Base-by-base conservation (phyloP, 2,329 filamentous ascomycete species). In the Fusarium albosuccineum region DNA sequence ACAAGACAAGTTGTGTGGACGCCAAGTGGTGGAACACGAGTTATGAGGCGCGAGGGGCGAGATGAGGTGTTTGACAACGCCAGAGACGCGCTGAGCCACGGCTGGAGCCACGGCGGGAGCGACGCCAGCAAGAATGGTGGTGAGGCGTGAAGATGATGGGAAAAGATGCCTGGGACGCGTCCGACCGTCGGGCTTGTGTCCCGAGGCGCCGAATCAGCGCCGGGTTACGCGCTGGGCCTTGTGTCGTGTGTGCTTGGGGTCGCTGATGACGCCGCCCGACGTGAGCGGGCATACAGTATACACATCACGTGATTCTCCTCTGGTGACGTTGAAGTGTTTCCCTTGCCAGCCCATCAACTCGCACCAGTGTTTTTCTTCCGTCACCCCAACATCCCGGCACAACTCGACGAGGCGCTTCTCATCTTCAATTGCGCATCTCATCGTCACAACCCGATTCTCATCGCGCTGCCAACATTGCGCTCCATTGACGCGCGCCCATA, bases 241-340 rank as follows among this genome's bases (percentile, higher is more conserved):
- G 36, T 64, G 66, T 66, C 50, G 46, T 58, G 66, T 65, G 64
- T 64, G 64, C 62, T 64, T 62, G 56, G 61, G 58, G 59, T 58
- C 48, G 67, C 59, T 60, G 67, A 70, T 73, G 71, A 73, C 70
- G 71, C 71, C 64, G 68, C 62, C 60, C 57, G 57, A 55, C 46
- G 57, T 54, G 57, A 62, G 60, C 63, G 55, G 62, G 40, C 59
- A 63, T 63, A 22, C 22, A 22, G 22, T 4, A 66, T 67, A 60
- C n/a, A 2, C 50, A 52, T 79, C 77, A 79, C 77, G 77, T 79
- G 77, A 79, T 50, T 49, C 8, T 30, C 22, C 67, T 61, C 67
- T 63, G 70, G 77, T 79, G 77, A 79, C 77, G 77, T 79, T 75
- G 71, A 75, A 74, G 70, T 71, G 68, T 68, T 74, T 74, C 70